Base-by-base conservation (phyloP, 192 early-diverging fungal genomes). In the Polychytrium aggregatum region DNA sequence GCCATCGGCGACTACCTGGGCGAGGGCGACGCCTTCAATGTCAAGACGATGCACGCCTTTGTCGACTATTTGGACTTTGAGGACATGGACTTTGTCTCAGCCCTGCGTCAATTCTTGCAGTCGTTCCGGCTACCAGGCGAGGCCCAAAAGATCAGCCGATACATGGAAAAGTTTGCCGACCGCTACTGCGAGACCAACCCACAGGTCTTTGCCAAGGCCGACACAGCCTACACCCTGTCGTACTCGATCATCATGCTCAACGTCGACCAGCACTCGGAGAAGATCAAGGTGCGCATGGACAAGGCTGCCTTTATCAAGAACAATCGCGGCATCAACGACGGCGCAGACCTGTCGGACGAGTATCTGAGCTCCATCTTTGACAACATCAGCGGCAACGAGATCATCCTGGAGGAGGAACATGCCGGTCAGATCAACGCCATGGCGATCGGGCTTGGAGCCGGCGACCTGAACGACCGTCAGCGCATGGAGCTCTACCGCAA, bases 341-440 rank as follows among this genome's bases (percentile, higher is more conserved):
- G 86, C 50, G 59, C 57, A 8, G 81, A 92, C 63, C 62, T 96
- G 40, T 77, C 84, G 11, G 65, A 71, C 27, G 82, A 79, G 44
- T 75, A 82, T 41, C 67, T 94, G n/a, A 62, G 54, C 20, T 52
- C 43, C 1, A 88, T 92, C 35, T 97, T 79, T 58, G 82, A 94
- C 40, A 79, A 94, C 50, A 87, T 97, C 30, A 62, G 56, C 29
- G 42, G 33, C 11, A 79, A 92, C 49, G 92, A 97, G 68, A 97
- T 97, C 58, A 86, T 85, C 44, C 79, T 97, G 77, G 88, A 91
- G 49, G 90, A 92, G 50, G 90, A 97, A 46, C 80, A 77, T 13
- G 80, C 79, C 1, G 71, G 57, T 27, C 68, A 53, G 11, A 67
- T 71, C 39, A 41, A 79, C 6, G 70, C 74, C 1, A 65, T 82